Base-by-base conservation (phyloP, 768 basidiomycete genomes). In the Rhodotorula taiwanensis region DNA sequence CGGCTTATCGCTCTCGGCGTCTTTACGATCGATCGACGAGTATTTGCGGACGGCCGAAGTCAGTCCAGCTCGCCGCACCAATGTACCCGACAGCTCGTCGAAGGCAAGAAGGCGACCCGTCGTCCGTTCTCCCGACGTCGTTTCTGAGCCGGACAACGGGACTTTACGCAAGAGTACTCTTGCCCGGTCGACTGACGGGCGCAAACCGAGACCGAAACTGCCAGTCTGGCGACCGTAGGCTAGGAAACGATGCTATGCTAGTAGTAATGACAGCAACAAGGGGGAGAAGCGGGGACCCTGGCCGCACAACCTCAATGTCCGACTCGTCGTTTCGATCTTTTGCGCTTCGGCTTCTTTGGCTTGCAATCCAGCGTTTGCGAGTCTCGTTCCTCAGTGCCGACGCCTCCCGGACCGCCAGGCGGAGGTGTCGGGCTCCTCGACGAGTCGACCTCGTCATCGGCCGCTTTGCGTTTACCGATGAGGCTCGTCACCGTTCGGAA, bases 241-340 rank as follows among this genome's bases (percentile, higher is more conserved):
- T n/a, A n/a, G 42, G 13, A 23, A 6, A 21, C 15, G 20, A 23
- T 15, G 42, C 16, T 5, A 8, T 9, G 20, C 3, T 21, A 50
- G n/a, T 18, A 21, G 36, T 52, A 52, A n/a, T n/a, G n/a, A n/a
- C 52, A 41, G 25, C 52, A 42, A 53, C 39, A 28, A 28, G 16
- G 0, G n/a, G 25, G 10, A 13, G 36, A 52, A 8, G 20, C 9
- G 30, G 2, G 8, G 8, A 20, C 30, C 30, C 20, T 3, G 2
- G 30, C 14, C 10, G 4, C 23, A 50, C 27, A 14, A 5, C 25
- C 13, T 15, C 18, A 58, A 10, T 52, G 58, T 30, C 58, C 58
- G 4, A 52, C 50, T 18, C 58, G 39, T 42, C 31, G 44, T 31
- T 27, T 43, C 58, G 23, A 14, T 28, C 58, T 41, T 49, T 51